Evolutionary conservation across 208 protist genomes (phyloP).

Genomic region (Strigomonas oncopelti): DNA sequence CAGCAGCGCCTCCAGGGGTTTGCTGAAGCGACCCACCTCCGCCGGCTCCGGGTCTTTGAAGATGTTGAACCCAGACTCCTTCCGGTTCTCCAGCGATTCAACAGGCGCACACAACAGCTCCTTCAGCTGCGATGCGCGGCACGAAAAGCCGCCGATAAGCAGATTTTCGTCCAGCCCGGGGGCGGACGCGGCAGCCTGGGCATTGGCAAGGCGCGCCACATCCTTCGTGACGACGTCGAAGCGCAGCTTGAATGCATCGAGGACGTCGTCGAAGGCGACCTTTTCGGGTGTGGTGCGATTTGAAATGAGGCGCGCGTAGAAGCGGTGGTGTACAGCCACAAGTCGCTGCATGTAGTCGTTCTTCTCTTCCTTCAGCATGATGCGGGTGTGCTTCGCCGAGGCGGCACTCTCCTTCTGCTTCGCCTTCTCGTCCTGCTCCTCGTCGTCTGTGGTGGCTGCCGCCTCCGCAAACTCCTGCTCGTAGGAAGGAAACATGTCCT

Average conservation of each 20-base stretch:
- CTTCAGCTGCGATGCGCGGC: conserved; percentile 47
- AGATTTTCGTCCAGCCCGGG: conserved; percentile 40
- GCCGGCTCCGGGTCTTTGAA: conserved; percentile 83
- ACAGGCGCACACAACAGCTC: conserved; percentile 22
- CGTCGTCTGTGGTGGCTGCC: conserved; percentile 21
- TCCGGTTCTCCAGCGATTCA: not conserved
- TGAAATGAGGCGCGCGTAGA: conserved; percentile 59
- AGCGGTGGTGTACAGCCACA: conserved; percentile 61
- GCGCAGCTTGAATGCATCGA: conserved; percentile 30
- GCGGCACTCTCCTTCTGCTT: conserved; percentile 25
- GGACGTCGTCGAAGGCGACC: not conserved
- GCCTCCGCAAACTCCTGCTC: conserved; percentile 75
- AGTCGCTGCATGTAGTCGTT: conserved; percentile 68
- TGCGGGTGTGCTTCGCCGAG: conserved; percentile 60
- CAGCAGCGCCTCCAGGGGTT: conserved; percentile 62
- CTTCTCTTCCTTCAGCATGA: conserved; percentile 69
- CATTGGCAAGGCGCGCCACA: conserved; percentile 27
- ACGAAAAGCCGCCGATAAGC: conserved; percentile 73
- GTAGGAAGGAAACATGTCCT: conserved; percentile 92
- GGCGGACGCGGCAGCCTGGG: not conserved
- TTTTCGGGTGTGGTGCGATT: conserved; percentile 20
- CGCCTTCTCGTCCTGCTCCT: conserved; percentile 18
- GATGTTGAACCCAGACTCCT: conserved; percentile 78
- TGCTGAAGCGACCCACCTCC: conserved; percentile 74
- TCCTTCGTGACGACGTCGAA: conserved; percentile 71